These are phyloP conservation scores for Penicillium sp. DNA, from an alignment of 2,329 filamentous ascomycete genomes.

Conservation along the genomic window DNA sequence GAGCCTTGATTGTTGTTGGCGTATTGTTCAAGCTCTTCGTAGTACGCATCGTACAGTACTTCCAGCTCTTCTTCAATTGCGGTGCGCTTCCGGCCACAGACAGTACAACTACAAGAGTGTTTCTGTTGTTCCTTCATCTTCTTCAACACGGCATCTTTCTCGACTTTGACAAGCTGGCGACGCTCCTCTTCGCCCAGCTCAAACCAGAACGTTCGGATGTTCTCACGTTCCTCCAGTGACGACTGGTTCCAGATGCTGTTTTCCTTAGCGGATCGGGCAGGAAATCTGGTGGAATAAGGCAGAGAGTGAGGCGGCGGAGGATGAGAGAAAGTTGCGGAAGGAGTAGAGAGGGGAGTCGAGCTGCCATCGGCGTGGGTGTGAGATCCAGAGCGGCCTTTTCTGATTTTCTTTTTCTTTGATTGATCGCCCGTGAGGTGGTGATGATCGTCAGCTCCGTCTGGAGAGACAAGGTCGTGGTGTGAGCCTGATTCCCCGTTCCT, in stretches of 20 bases:
- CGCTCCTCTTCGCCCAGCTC: slow-evolving; percentile 90
- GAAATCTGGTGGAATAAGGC: slow-evolving; percentile 41
- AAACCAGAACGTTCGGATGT: slow-evolving; percentile 98
- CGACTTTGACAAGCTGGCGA: slow-evolving; percentile 92
- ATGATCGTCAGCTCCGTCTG: slow-evolving; percentile 21
- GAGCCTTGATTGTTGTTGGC: slow-evolving; percentile 74
- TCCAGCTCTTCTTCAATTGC: slow-evolving; percentile 98
- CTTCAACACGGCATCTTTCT: slow-evolving; percentile 94
- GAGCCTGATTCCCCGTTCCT: slow-evolving; percentile 51
- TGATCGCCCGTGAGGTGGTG: slow-evolving; percentile 29
- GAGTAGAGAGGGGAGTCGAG: slow-evolving; percentile 40
- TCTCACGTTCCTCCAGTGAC: slow-evolving; percentile 88
- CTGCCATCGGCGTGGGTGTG: slow-evolving; percentile 38
- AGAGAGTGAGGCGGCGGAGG: slow-evolving; percentile 46
- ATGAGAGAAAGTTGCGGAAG: slow-evolving; percentile 45
- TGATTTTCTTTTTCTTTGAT: slow-evolving; percentile 43
- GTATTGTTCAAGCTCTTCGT: slow-evolving; percentile 96
- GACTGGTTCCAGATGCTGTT: slow-evolving; percentile 94
- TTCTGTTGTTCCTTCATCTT: slow-evolving; percentile 99
- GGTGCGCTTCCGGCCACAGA: slow-evolving; percentile 91
- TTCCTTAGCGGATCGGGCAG: slow-evolving; percentile 60
- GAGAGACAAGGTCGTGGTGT: slow-evolving; percentile 16
- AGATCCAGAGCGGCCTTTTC: slow-evolving; percentile 35
- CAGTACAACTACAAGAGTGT: slow-evolving; percentile 96
- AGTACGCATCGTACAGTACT: slow-evolving; percentile 96